Conservation (phyloP, 1,284 basidiomycete genomes). For the Apiotrichum brassicae region DNA sequence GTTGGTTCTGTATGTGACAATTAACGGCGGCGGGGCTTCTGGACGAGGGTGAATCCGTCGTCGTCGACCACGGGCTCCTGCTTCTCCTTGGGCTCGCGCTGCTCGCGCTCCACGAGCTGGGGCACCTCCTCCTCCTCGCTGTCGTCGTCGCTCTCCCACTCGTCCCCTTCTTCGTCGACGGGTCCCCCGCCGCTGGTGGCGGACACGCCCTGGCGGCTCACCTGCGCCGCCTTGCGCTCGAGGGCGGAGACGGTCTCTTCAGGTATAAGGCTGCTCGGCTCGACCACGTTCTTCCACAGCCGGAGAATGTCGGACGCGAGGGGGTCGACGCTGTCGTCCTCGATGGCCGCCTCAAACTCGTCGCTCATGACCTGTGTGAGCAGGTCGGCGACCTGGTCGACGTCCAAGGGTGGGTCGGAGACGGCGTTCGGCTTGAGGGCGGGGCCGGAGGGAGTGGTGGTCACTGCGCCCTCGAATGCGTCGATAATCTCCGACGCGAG, state of each 20-base stretch:
- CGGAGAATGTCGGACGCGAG: constrained; percentile 64
- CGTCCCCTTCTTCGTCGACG: constrained; percentile 49
- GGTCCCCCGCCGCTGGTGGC: constrained; percentile 21
- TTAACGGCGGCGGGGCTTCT: constrained; percentile 50
- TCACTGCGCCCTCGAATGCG: constrained; percentile 57
- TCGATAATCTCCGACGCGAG: constrained; percentile 75
- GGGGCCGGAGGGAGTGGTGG: constrained; percentile 11
- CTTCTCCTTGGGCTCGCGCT: constrained; percentile 29
- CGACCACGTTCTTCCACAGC: constrained; percentile 57
- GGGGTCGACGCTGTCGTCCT: constrained; percentile 67
- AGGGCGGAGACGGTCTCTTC: constrained; percentile 55
- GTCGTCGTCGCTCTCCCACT: constrained; percentile 51
- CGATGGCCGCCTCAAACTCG: constrained; percentile 73
- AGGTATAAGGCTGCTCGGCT: constrained; percentile 49
- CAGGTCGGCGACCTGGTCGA: constrained; percentile 66
- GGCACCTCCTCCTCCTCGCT: constrained; percentile 53
- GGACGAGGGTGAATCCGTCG: constrained; percentile 78
- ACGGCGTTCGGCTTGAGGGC: constrained; percentile 23
- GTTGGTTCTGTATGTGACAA: not conserved
- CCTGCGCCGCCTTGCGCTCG: constrained; percentile 56
- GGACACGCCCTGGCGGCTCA: constrained; percentile 31
- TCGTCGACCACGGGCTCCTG: constrained; percentile 70
- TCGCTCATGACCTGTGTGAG: constrained; percentile 67
- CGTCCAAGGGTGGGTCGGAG: constrained; percentile 55
- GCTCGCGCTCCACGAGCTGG: constrained; percentile 47